A percentile compares a stretch with the other conserved stretches of the same genome.
Evolutionary conservation across 495 filamentous ascomycete genomes (phyloP).

Genomic region (Bryoglossum gracile): DNA sequence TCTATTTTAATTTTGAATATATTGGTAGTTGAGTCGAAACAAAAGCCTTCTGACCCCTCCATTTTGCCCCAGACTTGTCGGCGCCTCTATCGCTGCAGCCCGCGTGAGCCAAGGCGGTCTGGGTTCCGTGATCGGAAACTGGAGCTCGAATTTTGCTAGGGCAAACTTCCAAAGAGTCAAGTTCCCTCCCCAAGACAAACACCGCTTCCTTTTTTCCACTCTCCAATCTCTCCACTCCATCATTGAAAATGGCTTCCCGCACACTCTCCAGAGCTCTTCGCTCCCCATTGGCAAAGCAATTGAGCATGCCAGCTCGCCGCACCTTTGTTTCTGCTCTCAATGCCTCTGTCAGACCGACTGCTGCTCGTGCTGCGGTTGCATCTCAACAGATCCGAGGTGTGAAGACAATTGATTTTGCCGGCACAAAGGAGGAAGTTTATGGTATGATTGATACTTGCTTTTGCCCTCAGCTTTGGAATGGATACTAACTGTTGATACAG

Average conservation of each 20-base stretch:
- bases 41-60: too few relatives aligned
- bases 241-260: constrained; percentile 67
- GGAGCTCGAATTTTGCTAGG: too few relatives aligned
- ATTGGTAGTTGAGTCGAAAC: too few relatives aligned
- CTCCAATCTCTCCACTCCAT: constrained; percentile 21
- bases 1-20: too few relatives aligned
- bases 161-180: constrained; percentile 9
- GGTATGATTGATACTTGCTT: constrained; percentile 47
- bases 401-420: constrained; percentile 94
- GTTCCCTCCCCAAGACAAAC: constrained; percentile 3
- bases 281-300: constrained; percentile 63
- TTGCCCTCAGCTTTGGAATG: too few relatives aligned
- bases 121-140: constrained; percentile 5
- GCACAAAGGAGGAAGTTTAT: constrained; percentile 84
- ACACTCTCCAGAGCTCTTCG: constrained; percentile 76
- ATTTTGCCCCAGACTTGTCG: neutral
- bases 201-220: constrained; percentile 18
- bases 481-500: too few relatives aligned
- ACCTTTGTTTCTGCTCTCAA: constrained; percentile 63
- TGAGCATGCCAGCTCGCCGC: constrained; percentile 58
- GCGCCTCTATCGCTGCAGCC: neutral
- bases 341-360: constrained; percentile 46
- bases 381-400: constrained; percentile 64
- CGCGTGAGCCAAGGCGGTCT: neutral
- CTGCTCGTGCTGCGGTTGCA: constrained; percentile 45